A percentile compares a stretch with the other conserved stretches of the same genome.
Conservation (phyloP, 1,284 basidiomycete species). For the Cryptococcus sp. region DNA sequence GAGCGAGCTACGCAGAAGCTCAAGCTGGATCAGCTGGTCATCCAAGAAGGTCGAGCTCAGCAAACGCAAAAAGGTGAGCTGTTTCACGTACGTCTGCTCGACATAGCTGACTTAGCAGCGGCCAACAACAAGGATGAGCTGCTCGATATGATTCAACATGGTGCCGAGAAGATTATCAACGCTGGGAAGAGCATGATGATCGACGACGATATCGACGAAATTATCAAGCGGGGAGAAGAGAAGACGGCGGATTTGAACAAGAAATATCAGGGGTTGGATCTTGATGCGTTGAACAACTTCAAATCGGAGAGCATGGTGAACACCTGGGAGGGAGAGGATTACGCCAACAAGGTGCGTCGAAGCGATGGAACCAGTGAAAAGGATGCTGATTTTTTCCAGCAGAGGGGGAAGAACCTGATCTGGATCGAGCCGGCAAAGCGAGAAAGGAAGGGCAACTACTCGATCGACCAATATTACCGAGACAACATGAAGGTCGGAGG, state of each 20-base stretch:
- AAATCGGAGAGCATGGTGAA: constrained; percentile 80
- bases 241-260: constrained; percentile 81
- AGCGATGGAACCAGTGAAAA: neutral
- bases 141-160: constrained; percentile 97
- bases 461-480: constrained; percentile 89
- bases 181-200: constrained; percentile 61
- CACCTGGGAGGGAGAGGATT: constrained; percentile 97
- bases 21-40: constrained; percentile 91
- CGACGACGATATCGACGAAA: constrained; percentile 89
- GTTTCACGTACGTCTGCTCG: neutral
- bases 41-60: constrained; percentile 81
- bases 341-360: constrained; percentile 59
- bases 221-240: constrained; percentile 87
- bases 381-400: neutral
- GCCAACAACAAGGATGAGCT: constrained; percentile 89
- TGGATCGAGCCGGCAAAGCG: constrained; percentile 91
- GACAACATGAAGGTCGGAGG: constrained; percentile 70
- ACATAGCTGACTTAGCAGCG: constrained; percentile 49
- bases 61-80: constrained; percentile 43
- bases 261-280: constrained; percentile 88
- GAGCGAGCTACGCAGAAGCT: constrained; percentile 96
- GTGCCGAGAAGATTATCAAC: constrained; percentile 95
- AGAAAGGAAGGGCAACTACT: constrained; percentile 93
- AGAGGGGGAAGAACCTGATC: constrained; percentile 56
- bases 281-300: constrained; percentile 96